A percentile compares a stretch with the other conserved stretches of the same genome.
Conservation (phyloP, 768 basidiomycete species). For the Rhodosporidiobolus sp. region DNA sequence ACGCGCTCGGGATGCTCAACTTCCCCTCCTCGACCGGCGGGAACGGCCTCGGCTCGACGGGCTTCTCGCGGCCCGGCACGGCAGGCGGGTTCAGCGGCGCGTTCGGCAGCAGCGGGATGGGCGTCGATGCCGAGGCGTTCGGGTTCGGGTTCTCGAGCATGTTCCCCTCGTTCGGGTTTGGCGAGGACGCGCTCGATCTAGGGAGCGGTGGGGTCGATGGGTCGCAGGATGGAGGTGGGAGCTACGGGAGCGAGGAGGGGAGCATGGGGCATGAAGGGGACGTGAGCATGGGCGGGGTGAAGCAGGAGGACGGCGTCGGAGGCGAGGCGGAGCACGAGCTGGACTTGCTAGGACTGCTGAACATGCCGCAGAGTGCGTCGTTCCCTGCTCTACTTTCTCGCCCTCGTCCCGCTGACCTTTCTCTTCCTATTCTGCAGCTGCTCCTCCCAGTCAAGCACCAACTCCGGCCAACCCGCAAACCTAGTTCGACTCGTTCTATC, state of each 20-base stretch:
- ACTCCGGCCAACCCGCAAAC: no score
- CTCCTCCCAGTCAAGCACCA: no score
- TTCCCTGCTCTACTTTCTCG: not conserved
- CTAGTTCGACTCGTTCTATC: no score
- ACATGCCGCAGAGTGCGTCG: slow-evolving; percentile 2
- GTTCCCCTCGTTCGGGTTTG: not conserved
- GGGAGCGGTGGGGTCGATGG: no score
- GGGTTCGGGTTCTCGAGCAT: slow-evolving; percentile 1
- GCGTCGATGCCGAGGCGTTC: no score
- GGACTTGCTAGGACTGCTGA: not conserved
- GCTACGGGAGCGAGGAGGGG: no score
- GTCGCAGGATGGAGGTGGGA: no score
- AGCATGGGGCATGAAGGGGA: not conserved
- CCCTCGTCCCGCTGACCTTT: no score
- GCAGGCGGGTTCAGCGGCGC: not conserved
- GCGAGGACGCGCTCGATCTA: not conserved
- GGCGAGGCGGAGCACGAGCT: not conserved
- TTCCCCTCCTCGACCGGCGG: not conserved
- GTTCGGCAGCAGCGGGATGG: not conserved
- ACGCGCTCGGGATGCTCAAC: not conserved
- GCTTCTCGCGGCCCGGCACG: not conserved
- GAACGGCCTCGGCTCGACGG: not conserved
- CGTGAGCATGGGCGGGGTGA: not conserved
- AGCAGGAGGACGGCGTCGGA: not conserved
- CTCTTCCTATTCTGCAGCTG: no score